A percentile compares a stretch with the other conserved stretches of the same genome.
phyloP scores from a whole-genome alignment of 140 eudicot species.

The Erigeron philadelphicus region DNA sequence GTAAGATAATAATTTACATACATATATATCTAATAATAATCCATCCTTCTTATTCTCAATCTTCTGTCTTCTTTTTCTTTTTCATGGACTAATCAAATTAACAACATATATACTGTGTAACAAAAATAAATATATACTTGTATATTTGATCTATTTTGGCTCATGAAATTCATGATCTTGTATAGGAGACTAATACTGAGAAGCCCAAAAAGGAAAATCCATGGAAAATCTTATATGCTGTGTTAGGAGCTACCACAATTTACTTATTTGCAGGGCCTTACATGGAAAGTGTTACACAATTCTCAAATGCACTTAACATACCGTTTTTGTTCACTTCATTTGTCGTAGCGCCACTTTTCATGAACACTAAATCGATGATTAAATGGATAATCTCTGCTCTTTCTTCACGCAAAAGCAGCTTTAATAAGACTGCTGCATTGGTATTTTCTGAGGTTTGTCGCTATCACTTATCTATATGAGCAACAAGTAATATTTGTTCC shows the following conservation, averaged over 20 bases:
- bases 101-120: too few species aligned
- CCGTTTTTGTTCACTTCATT: constrained; percentile 17
- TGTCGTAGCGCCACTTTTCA: constrained; percentile 13
- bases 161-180: too few species aligned
- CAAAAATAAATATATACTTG: too few species aligned
- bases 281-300: constrained; percentile 19
- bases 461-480: not conserved
- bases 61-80: too few species aligned
- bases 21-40: not conserved
- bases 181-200: too few species aligned
- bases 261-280: constrained; percentile 19
- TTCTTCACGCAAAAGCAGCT: constrained; percentile 7
- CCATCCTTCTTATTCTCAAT: not conserved
- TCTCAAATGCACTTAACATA: constrained; percentile 16
- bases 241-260: constrained; percentile 8
- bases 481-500: too few species aligned
- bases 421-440: constrained; percentile 11
- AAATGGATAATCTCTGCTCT: not conserved
- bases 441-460: constrained; percentile 13
- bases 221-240: not conserved
- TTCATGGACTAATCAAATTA: too few species aligned
- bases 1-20: not conserved
- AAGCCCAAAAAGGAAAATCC: too few species aligned
- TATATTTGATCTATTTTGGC: too few species aligned
- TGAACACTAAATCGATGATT: constrained; percentile 13